A percentile compares a stretch with the other conserved stretches of the same genome.
Conservation (phyloP, 1,139 yeast genomes). For the Geotrichum klebahnii region DNA sequence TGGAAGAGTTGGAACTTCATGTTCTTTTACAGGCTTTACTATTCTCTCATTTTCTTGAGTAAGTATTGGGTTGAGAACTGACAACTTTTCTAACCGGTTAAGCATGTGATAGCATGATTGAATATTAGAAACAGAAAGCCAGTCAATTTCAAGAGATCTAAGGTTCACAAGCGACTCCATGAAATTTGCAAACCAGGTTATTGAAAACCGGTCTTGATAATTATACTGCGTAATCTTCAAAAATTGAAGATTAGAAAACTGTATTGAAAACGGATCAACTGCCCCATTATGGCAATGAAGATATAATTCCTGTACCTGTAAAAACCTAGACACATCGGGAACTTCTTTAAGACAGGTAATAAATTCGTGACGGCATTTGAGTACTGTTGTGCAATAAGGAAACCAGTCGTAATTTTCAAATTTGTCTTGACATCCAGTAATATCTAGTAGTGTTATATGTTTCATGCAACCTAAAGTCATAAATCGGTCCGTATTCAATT, state of each 20-base stretch:
- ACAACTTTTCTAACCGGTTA: background rate
- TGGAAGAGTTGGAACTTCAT: background rate
- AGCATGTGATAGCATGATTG: background rate
- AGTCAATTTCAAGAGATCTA: background rate
- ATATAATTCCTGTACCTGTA: background rate
- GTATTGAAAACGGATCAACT: background rate
- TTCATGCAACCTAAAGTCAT: background rate
- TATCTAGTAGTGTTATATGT: background rate
- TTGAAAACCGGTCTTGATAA: background rate
- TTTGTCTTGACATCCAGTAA: background rate
- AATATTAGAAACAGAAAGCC: slow-evolving; percentile 1
- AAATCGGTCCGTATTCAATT: background rate
- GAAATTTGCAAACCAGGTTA: background rate
- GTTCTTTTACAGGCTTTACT: background rate
- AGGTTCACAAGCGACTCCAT: background rate
- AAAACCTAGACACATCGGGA: background rate
- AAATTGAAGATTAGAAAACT: background rate
- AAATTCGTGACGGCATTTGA: slow-evolving; percentile 1
- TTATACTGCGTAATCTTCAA: background rate
- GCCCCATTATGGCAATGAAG: background rate
- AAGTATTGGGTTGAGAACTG: background rate
- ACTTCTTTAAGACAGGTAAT: background rate
- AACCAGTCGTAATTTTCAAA: slow-evolving; percentile 7
- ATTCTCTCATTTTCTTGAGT: background rate
- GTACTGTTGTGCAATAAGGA: background rate